phyloP scores from a whole-genome alignment of 116 monocot genomes.

The Papilionanthe hybrid region DNA sequence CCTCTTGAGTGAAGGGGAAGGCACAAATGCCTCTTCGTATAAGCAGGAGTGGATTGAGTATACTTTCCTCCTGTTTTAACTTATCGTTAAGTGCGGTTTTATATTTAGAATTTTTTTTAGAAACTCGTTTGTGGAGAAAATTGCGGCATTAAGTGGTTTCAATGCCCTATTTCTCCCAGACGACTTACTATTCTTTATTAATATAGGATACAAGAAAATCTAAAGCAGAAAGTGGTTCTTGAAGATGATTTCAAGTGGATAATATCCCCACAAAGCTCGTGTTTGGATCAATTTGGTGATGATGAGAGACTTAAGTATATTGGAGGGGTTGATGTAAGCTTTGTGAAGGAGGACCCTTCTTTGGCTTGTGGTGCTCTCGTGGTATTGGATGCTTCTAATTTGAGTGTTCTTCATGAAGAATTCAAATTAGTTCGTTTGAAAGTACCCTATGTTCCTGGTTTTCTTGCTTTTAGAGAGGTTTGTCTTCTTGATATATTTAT shows the following conservation, averaged over 20 bases:
- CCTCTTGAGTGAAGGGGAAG: not conserved
- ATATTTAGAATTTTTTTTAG: not conserved
- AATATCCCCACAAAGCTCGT: slow-evolving; percentile 9
- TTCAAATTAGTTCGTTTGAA: slow-evolving; percentile 41
- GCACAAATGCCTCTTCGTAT: slow-evolving; percentile 6
- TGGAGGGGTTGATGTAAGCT: slow-evolving; percentile 86
- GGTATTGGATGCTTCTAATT: slow-evolving; percentile 40
- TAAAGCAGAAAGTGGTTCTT: slow-evolving; percentile 43
- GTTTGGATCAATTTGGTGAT: not conserved
- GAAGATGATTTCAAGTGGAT: slow-evolving; percentile 68
- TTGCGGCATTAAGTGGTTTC: not conserved
- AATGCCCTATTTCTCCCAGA: not conserved
- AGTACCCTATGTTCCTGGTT: slow-evolving; percentile 78
- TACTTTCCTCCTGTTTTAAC: not conserved
- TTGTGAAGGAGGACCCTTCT: slow-evolving; percentile 56
- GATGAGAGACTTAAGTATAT: slow-evolving; percentile 43
- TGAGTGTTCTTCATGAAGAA: slow-evolving; percentile 61
- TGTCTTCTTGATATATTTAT: not conserved
- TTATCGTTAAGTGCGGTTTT: not conserved
- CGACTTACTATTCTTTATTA: not conserved
- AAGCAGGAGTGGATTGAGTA: slow-evolving; percentile 33
- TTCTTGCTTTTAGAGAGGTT: slow-evolving; percentile 96
- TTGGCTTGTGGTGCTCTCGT: slow-evolving; percentile 74
- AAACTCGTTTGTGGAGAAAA: not conserved
- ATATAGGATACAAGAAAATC: slow-evolving; percentile 42